Evolutionary conservation across 208 protist species (phyloP), one percentile per base, ranked within the genome.

Genomic region (Leishmania arabica): DNA sequence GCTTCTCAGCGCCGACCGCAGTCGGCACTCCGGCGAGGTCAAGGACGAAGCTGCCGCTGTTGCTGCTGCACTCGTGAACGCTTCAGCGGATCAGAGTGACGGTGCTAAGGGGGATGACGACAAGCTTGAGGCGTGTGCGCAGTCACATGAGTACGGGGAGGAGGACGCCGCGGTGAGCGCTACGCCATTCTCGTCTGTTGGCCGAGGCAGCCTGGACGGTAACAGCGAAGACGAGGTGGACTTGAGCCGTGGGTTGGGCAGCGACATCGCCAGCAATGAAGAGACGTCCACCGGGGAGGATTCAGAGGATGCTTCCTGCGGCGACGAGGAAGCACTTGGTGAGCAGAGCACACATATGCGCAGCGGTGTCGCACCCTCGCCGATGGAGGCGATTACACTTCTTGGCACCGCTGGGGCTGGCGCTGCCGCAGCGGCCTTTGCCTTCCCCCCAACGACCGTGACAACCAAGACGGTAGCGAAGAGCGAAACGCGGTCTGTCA

Each of bases 381-480:
- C 49, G 69, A 45, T 24, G 24, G 45, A 51, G 27, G 69, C 21
- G 40, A 34, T 45, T 21, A 21, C 42, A 19, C 42, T 6, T 73
- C 42, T 34, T 54, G 68, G 21, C 24, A 11, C 42, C 66, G 31
- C 66, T 4, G 34, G 17, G 4, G 53, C 17, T 42, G 53, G 19
- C 42, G 24, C 17, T 19, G 21, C 17, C 19, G 17, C 31, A 11
- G 31, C 37, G 4, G 37, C 21, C 27, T n/a, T 31, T 51, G 9
- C 6, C 42, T 47, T 9, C 4, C 7, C 37, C 37, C 51, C 60
- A 4, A 60, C 70, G 4, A 64, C 76, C 1, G 71, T 69, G 4
- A 64, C 73, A 2, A 79, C 74, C 53, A 37, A 68, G n/a, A 81
- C 78, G 2, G 74, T 69, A 9, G 31, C 53, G 21, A 79, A 37